A percentile compares a stretch with the other conserved stretches of the same genome.
These are phyloP conservation scores for Trametopsis cervina DNA, from an alignment of 768 basidiomycete species.

Conservation along the genomic window DNA sequence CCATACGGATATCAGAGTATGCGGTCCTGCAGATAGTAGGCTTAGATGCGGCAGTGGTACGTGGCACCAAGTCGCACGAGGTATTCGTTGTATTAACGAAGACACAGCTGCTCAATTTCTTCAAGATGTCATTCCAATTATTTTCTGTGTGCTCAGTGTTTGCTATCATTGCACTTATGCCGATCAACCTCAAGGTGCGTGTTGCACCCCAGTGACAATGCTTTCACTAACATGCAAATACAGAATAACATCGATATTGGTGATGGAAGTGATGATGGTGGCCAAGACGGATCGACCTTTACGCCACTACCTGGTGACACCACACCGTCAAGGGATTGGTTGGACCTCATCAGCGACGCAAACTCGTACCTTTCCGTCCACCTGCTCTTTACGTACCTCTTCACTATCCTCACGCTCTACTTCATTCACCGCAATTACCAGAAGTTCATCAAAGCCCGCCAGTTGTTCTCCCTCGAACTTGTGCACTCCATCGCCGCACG, in stretches of 20 bases:
- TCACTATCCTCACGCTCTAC: slow-evolving; percentile 80
- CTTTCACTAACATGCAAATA: not conserved
- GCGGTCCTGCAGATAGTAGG: slow-evolving; percentile 95
- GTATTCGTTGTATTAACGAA: not conserved
- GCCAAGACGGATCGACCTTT: slow-evolving; percentile 38
- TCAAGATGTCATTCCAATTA: slow-evolving; percentile 90
- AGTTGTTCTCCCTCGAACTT: slow-evolving; percentile 89
- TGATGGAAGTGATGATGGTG: slow-evolving; percentile 36
- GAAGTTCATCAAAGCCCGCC: slow-evolving; percentile 83
- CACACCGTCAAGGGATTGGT: slow-evolving; percentile 46
- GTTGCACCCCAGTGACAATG: not conserved
- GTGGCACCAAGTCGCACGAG: slow-evolving; percentile 23
- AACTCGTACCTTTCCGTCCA: slow-evolving; percentile 86
- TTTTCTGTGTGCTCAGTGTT: slow-evolving; percentile 84
- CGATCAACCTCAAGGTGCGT: slow-evolving; percentile 85
- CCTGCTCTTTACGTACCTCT: slow-evolving; percentile 89
- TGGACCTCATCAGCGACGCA: slow-evolving; percentile 85
- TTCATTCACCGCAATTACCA: slow-evolving; percentile 88
- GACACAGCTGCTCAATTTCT: slow-evolving; percentile 83
- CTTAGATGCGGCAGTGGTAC: slow-evolving; percentile 90
- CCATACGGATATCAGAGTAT: slow-evolving; percentile 84
- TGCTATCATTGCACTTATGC: slow-evolving; percentile 84
- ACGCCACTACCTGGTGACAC: slow-evolving; percentile 15
- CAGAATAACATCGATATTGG: slow-evolving; percentile 72
- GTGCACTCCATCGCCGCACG: slow-evolving; percentile 93